Evolutionary conservation across 225 moss, liverwort and hornwort species (phyloP), one percentile per base, ranked within the genome.

Genomic region (Sphagnum tenellum): DNA sequence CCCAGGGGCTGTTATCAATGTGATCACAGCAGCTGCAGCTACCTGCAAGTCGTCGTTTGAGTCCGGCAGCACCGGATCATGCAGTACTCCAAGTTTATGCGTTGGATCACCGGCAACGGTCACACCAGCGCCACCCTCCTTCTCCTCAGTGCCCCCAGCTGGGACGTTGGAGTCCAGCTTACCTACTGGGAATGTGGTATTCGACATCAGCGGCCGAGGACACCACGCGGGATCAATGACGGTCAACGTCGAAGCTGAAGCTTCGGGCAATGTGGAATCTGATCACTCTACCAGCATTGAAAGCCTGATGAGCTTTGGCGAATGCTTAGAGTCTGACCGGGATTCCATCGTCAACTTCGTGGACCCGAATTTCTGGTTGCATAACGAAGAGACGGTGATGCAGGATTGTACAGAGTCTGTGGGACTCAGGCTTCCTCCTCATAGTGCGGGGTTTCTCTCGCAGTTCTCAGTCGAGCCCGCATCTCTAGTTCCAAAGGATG

Each of bases 1-100:
- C 84, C 84, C 74, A 78, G 81, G 73, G 8, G 55, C 80, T 29
- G 29, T 29, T 0, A 29, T 29, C 29, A 29, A 29, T 29, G 29
- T 29, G 29, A 29, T 29, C 29, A 29, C 29, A 29, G 29, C 29
- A 29, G 29, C 29, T 29, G 29, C 29, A 29, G 29, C 29, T 2
- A 71, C 84, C 57, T 80, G 81, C 81, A 81, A 85, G 51, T 75
- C 81, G 9, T 78, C 84, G 70, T 85, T 70, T 85, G 84, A 85
- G 84, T 85, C 84, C 2, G 73, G 74, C 65, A 71, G 60, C 51
- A 85, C 67, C 62, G 84, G 76, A 81, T 85, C 84, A 85, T 85
- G 84, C 84, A 85, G 84, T 85, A 85, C 84, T 85, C 84, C 84
- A 85, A 85, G 84, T 85, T 81, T 85, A 73, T 81, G 81, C 81